Percentiles rank a stretch among this genome's conserved stretches.
These are phyloP conservation scores for Colletotrichum tanaceti DNA, from an alignment of 2,329 filamentous ascomycete genomes.

Conservation along the genomic window DNA sequence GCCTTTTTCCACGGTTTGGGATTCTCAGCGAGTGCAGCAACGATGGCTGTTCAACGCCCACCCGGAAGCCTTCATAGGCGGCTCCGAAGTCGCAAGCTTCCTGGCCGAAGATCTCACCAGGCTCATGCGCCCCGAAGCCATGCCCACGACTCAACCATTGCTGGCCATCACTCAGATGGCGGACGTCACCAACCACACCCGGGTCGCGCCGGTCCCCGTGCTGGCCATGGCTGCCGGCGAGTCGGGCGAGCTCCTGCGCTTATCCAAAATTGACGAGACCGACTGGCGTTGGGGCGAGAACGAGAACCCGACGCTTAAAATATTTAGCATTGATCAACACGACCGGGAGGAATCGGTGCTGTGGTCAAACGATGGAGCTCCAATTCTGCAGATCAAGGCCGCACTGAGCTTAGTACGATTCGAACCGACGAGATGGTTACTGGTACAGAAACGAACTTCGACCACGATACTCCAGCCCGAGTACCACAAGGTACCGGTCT, in stretches of 20 bases:
- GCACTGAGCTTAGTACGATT: conserved; percentile 53
- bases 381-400: conserved; percentile 65
- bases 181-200: conserved; percentile 51
- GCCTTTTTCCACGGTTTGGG: conserved; percentile 23
- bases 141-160: conserved; percentile 48
- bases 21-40: conserved; percentile 48
- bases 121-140: conserved; percentile 46
- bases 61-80: conserved; percentile 62
- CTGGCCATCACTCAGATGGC: conserved; percentile 68
- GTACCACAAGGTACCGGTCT: conserved; percentile 54
- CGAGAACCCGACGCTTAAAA: conserved; percentile 58
- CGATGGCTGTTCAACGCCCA: conserved; percentile 63
- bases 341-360: conserved; percentile 60
- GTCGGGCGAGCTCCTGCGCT: conserved; percentile 67
- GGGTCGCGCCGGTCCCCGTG: conserved; percentile 48
- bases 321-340: conserved; percentile 56
- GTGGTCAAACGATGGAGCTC: conserved; percentile 65
- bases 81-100: conserved; percentile 47
- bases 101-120: conserved; percentile 53
- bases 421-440: conserved; percentile 60
- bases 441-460: conserved; percentile 64
- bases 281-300: conserved; percentile 66
- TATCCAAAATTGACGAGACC: conserved; percentile 63
- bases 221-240: conserved; percentile 66
- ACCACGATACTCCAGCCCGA: conserved; percentile 66